phyloP scores from a whole-genome alignment of 2,329 filamentous ascomycete genomes.

The Scopulariopsis brevicaulis region DNA sequence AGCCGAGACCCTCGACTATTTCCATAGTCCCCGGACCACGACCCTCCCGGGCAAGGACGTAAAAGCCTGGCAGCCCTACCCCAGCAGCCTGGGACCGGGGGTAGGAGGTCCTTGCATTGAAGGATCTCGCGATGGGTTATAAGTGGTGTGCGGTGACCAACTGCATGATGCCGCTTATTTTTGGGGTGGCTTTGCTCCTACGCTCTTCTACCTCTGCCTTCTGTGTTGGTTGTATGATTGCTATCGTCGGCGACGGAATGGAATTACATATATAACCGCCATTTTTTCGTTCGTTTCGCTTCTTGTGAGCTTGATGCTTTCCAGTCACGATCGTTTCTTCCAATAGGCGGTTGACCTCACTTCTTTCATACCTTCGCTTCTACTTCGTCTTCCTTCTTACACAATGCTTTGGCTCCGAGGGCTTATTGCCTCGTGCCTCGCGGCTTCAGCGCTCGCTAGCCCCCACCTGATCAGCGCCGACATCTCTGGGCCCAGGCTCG shows the following conservation, averaged over 20 bases:
- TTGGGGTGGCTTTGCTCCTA: not conserved
- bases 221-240: not conserved
- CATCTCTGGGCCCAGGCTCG: not conserved
- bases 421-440: not conserved
- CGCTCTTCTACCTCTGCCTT: not conserved
- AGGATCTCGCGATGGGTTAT: not conserved
- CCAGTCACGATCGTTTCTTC: not conserved
- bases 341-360: not conserved
- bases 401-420: not conserved
- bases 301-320: not conserved
- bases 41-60: not conserved
- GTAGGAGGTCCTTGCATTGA: not conserved
- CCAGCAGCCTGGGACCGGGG: not conserved
- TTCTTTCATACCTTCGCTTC: not conserved
- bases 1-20: not conserved
- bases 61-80: not conserved
- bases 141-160: not conserved
- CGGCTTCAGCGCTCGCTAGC: conserved; percentile 1
- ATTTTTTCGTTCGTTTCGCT: not conserved
- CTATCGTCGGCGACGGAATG: not conserved
- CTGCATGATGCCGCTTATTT: not conserved
- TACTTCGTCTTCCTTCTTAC: not conserved
- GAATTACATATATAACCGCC: not conserved
- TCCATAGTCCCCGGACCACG: not conserved
- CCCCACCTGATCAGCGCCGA: not conserved